Evolutionary conservation across 2,329 filamentous ascomycete species (phyloP).

Genomic region (Cryphonectria carpinicola): DNA sequence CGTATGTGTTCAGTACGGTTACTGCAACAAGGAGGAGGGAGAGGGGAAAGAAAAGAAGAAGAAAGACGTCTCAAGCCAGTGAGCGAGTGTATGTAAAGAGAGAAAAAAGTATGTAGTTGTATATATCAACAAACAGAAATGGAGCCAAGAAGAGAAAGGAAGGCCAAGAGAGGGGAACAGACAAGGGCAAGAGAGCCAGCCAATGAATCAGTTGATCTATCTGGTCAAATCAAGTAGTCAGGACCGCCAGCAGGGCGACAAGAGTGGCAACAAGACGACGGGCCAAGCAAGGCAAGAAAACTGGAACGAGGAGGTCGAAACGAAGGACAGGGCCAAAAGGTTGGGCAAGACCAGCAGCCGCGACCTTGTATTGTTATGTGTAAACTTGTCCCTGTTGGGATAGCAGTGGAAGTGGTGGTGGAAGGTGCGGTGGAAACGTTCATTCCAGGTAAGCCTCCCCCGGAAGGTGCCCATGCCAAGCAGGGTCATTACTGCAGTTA

Average conservation of each 20-base stretch:
- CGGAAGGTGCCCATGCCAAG: background rate
- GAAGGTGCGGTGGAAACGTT: constrained; percentile 2
- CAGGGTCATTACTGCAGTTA: background rate
- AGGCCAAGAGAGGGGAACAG: constrained; percentile 5
- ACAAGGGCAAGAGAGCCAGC: background rate
- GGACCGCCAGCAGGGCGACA: background rate
- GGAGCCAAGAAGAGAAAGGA: background rate
- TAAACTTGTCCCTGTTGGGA: constrained; percentile 3
- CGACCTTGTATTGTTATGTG: constrained; percentile 14
- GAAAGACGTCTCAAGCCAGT: background rate
- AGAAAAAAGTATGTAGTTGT: background rate
- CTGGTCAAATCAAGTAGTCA: background rate
- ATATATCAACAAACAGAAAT: constrained; percentile 2
- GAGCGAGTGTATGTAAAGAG: background rate
- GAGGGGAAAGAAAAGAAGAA: background rate
- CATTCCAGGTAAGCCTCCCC: constrained; percentile 10
- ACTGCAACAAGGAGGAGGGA: background rate
- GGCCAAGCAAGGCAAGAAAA: background rate
- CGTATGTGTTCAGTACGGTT: background rate
- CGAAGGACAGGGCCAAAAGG: constrained; percentile 1
- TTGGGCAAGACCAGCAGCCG: constrained; percentile 12
- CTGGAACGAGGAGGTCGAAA: constrained; percentile 7
- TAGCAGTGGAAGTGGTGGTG: background rate
- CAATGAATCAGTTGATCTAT: background rate
- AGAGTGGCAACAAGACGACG: background rate